Percentiles rank a stretch among this genome's conserved stretches.
phyloP scores from a whole-genome alignment of 345 rosid genomes.

The Hypericum androsaemum region DNA sequence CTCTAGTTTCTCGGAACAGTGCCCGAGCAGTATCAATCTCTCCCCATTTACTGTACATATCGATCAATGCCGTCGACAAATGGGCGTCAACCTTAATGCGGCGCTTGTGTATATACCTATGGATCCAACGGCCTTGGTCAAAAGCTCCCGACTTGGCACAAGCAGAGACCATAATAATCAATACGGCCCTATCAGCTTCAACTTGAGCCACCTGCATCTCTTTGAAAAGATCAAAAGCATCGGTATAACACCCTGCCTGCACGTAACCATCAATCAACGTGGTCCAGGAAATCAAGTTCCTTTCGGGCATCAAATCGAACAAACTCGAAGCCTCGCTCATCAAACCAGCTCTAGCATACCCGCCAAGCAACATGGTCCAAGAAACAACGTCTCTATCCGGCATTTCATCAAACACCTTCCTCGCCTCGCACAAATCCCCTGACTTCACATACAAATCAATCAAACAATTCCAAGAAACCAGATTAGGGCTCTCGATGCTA shows the following conservation, averaged over 20 bases:
- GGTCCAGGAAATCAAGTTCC: conserved; percentile 21
- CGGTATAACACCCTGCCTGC: conserved; percentile 9
- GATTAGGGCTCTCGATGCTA: conserved; percentile 11
- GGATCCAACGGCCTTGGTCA: conserved; percentile 23
- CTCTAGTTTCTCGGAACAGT: conserved; percentile 8
- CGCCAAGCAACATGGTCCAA: conserved; percentile 20
- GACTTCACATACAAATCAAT: conserved; percentile 15
- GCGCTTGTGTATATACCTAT: conserved; percentile 6
- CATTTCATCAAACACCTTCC: conserved; percentile 19
- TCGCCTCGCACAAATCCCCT: conserved; percentile 12
- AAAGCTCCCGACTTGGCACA: conserved; percentile 19
- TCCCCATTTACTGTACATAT: conserved; percentile 21
- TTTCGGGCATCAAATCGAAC: conserved; percentile 15
- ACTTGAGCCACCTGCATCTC: conserved; percentile 14
- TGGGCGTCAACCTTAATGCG: conserved; percentile 12
- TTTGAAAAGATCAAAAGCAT: conserved; percentile 16
- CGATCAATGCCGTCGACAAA: conserved; percentile 18
- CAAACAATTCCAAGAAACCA: conserved; percentile 23
- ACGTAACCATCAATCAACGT: conserved; percentile 14
- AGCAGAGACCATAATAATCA: conserved; percentile 16
- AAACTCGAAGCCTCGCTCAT: conserved; percentile 9
- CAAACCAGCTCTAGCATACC: conserved; percentile 14
- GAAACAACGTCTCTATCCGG: conserved; percentile 22
- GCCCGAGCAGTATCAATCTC: conserved; percentile 14
- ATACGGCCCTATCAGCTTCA: conserved; percentile 9